Base-by-base conservation (phyloP, 352 stramenopile species). In the Aphanomyces euteiches region DNA sequence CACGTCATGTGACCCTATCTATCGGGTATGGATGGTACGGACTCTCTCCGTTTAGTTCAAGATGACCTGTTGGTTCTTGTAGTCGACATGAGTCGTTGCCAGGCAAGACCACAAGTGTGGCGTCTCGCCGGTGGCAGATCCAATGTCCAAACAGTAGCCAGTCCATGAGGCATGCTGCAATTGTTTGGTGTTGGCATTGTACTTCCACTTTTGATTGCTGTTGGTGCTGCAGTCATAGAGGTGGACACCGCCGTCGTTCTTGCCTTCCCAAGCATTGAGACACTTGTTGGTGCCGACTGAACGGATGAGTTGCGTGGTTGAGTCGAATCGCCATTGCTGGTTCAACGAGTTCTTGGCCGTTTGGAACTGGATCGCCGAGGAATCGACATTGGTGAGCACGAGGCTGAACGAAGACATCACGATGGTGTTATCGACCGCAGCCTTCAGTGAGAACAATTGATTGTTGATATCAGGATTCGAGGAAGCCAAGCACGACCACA, bases 201-300 rank as follows among this genome's bases (percentile, higher is more conserved):
- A 87, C 41, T 28, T 79, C 82, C 82, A 88, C 34, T 74, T 74
- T 72, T 89, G 80, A 69, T 89, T 89, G 39, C 15, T 50, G 59
- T 89, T 80, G 6, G 56, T 59, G 21, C 83, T 80, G 70, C 82
- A 89, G 17, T 39, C 34, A 65, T 82, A 89, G 36, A 77, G 78
- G 76, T 87, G 82, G 47, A 89, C 79, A 38, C 74, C 73, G 17
- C 80, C 82, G 38, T 79, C 80, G 13, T 81, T 50, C 78, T 69
- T 78, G 13, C 43, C 75, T 67, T 89, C 80, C 73, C 28, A 28
- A 28, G 28, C 28, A 28, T 28, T 2, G 28, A 28, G 28, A 28
- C 28, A 28, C 43, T 12, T 50, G 43, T 58, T 58, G 50, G 50
- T 8, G 50, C 15, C 50, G 43, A 50, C 43, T 1, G 43, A 50